Base-by-base conservation (phyloP, 345 rosid genomes). In the Firmiana major region DNA sequence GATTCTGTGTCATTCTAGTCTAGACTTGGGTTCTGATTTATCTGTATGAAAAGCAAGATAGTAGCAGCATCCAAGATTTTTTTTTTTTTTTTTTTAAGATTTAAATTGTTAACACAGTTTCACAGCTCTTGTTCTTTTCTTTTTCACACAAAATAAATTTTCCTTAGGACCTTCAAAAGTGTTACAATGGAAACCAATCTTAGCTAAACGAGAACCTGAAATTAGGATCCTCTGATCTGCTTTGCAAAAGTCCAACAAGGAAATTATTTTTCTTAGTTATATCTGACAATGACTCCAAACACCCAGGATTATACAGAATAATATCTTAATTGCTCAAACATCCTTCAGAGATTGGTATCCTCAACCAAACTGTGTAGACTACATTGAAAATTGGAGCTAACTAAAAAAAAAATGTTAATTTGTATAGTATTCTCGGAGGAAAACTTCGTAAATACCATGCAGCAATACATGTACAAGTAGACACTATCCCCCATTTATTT, bases 401-500 rank as follows among this genome's bases (percentile, higher is more conserved):
- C 13, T 13, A 45, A 48, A 21, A 21, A 21, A 21, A n/a, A 48
- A 68, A 13, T 21, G 54, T 42, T n/a, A 10, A 54, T 22, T n/a
- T 2, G 9, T 5, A 21, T 31, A 13, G 1, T 3, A 42, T n/a
- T 40, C 17, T 4, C 17, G 17, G 12, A 10, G 48, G 53, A 49
- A 43, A 60, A 60, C 1, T 26, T 60, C 9, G 24, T 24, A 24
- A 16, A 26, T 45, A 22, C 57, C 57, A 16, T 69, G 17, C 8
- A 67, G 9, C 6, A 67, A 67, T 43, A 2, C 36, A 9, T 54
- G 40, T 38, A 38, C 26, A 55, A 3, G 62, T 21, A 57, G 62
- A 9, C 31, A 7, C 11, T 43, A 42, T 59, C 10, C 36, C 66
- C 58, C 74, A 11, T 15, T 85, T 82, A 17, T 13, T 85, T 84